Evolutionary conservation across 148 eudicot species (phyloP), one percentile per base, ranked within the genome.

Genomic region (Vaccinium corymbosum): DNA sequence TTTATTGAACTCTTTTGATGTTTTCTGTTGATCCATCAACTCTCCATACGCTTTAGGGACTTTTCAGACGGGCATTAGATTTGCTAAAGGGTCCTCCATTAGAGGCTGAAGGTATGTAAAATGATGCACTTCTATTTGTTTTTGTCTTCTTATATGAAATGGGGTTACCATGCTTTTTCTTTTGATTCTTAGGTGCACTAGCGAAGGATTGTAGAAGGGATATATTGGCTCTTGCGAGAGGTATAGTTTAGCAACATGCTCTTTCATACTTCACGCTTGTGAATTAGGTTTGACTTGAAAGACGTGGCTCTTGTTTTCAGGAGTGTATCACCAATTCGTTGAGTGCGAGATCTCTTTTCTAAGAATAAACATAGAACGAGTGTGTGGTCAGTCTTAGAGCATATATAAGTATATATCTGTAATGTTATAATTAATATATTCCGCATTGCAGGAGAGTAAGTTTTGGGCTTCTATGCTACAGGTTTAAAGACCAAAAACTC

Each of bases 171-270:
- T 12, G 19, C 3, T 57, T 57, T 61, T 72, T 62, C 11, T 70
- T 52, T 64, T 80, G 38, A 61, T 81, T 50, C 73, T 27, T 85
- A 91, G 98, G 91, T 80, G 84, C 84, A n/a, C 83, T 84, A 76
- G 89, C 85, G 70, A 87, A 86, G 50, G 83, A 88, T 49, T 86
- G 74, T 62, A 86, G 88, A 83, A 90, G 90, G 86, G 98, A 96
- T 71, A 91, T 96, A 59, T 87, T 94, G 86, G 93, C 97, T 66
- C 94, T 96, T 75, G 98, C 98, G 55, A 92, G 97, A 93, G 98
- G 98, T 95, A 90, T 48, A 78, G 46, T 80, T 78, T n/a, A 27
- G 53, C 56, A 29, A 53, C 61, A 78, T 15, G 79, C 61, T 56
- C 55, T 16, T 51, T 6, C 32, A 11, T 32, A 14, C 32, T 38